Conservation (phyloP, 345 rosid genomes). For the Cardiospermum halicacabum region DNA sequence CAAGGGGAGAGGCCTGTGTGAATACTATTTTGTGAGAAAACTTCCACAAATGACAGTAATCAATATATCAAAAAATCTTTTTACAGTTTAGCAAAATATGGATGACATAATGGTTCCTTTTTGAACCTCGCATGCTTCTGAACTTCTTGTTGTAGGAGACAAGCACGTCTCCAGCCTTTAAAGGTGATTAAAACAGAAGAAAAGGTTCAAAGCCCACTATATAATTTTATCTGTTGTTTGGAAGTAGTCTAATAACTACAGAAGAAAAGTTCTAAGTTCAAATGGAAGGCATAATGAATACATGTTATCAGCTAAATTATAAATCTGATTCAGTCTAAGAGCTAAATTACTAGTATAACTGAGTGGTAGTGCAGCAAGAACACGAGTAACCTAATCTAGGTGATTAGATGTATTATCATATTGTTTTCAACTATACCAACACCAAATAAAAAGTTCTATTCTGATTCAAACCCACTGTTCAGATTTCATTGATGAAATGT, state of each 20-base stretch:
- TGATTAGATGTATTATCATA: neutral
- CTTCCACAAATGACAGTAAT: neutral
- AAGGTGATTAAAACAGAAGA: neutral
- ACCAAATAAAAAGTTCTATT: neutral
- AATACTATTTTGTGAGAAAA: slow-evolving; percentile 18
- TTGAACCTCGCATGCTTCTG: neutral
- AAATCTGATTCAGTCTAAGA: neutral
- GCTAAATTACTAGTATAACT: neutral
- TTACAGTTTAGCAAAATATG: neutral
- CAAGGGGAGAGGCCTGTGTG: slow-evolving; percentile 88
- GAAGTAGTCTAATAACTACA: slow-evolving; percentile 4
- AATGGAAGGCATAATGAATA: neutral
- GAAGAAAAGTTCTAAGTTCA: neutral
- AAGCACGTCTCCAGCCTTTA: neutral
- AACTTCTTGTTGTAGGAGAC: neutral
- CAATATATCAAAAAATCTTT: neutral
- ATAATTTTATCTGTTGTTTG: neutral
- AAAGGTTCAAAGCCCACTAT: slow-evolving; percentile 3
- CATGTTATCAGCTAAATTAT: neutral
- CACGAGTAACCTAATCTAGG: neutral
- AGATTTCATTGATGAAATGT: neutral
- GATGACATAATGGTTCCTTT: neutral
- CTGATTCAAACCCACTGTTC: neutral
- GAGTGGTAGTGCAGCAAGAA: neutral
- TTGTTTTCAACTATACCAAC: neutral